Conservation (phyloP, 345 rosid species). For the Combretum micranthum region DNA sequence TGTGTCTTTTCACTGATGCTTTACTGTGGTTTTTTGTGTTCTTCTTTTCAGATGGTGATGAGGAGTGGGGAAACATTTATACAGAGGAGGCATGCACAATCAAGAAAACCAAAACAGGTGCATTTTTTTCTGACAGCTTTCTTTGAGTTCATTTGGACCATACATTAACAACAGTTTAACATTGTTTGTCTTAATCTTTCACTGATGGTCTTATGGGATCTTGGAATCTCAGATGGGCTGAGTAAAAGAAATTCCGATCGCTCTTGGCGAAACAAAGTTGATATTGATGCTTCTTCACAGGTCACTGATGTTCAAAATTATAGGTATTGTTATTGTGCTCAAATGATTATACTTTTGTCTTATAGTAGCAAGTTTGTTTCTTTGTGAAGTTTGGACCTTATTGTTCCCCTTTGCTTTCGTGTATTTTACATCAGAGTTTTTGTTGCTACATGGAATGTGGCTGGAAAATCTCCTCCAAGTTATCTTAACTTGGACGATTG, state of each 20-base stretch:
- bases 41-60: constrained; percentile 69
- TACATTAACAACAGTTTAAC: too few relatives aligned
- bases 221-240: constrained; percentile 37
- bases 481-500: constrained; percentile 82
- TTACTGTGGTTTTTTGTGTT: constrained; percentile 25
- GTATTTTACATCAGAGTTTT: constrained; percentile 40
- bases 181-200: not conserved
- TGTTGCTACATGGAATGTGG: constrained; percentile 99
- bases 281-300: constrained; percentile 46
- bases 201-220: constrained; percentile 6
- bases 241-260: constrained; percentile 48
- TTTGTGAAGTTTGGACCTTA: too few relatives aligned
- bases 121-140: constrained; percentile 35
- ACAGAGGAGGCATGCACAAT: constrained; percentile 79
- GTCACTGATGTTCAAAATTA: constrained; percentile 58
- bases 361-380: constrained; percentile 1
- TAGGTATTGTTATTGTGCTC: constrained; percentile 27
- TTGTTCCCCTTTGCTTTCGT: constrained; percentile 4
- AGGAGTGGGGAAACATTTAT: constrained; percentile 65
- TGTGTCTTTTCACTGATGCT: constrained; percentile 14
- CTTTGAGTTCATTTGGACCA: not conserved
- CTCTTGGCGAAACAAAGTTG: constrained; percentile 46
- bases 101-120: constrained; percentile 84
- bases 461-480: constrained; percentile 93
- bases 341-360: not conserved